Percentiles rank a stretch among this genome's conserved stretches.
Conservation (phyloP, 192 early-diverging fungal genomes). For the Gorgonomyces haynaldii region DNA sequence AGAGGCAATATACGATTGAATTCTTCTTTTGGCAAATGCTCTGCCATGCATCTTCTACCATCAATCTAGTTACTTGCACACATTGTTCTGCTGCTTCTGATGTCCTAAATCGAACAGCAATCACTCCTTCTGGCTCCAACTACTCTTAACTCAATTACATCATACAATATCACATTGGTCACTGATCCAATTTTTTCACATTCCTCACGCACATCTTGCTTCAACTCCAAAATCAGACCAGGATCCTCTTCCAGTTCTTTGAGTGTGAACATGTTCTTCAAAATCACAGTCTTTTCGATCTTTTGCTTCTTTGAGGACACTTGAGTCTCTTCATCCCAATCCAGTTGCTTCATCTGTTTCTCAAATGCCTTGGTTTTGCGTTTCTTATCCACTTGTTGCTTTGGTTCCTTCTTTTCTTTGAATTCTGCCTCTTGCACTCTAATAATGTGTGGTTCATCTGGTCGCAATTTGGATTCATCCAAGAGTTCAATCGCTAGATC, state of each 20-base stretch:
- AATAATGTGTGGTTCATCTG: constrained; percentile 51
- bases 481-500: constrained; percentile 69
- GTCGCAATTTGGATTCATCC: constrained; percentile 75
- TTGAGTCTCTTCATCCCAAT: constrained; percentile 79
- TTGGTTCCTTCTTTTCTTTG: constrained; percentile 19
- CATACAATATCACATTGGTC: constrained; percentile 87
- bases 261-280: constrained; percentile 91
- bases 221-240: constrained; percentile 75
- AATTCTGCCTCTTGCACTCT: constrained; percentile 45
- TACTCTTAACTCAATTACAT: constrained; percentile 50
- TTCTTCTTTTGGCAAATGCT: constrained; percentile 74
- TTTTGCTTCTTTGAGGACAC: constrained; percentile 48
- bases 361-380: constrained; percentile 29
- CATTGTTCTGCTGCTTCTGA: constrained; percentile 65
- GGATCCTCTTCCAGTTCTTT: constrained; percentile 84
- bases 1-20: constrained; percentile 68
- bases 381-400: constrained; percentile 23
- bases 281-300: constrained; percentile 70
- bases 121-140: constrained; percentile 59
- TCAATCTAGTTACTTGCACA: constrained; percentile 50
- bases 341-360: constrained; percentile 73
- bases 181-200: constrained; percentile 89
- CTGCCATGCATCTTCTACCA: constrained; percentile 76
- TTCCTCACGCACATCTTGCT: constrained; percentile 86
- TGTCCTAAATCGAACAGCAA: constrained; percentile 83